Base-by-base conservation (phyloP, 306 rosid genomes). In the Fagus sylvatica region DNA sequence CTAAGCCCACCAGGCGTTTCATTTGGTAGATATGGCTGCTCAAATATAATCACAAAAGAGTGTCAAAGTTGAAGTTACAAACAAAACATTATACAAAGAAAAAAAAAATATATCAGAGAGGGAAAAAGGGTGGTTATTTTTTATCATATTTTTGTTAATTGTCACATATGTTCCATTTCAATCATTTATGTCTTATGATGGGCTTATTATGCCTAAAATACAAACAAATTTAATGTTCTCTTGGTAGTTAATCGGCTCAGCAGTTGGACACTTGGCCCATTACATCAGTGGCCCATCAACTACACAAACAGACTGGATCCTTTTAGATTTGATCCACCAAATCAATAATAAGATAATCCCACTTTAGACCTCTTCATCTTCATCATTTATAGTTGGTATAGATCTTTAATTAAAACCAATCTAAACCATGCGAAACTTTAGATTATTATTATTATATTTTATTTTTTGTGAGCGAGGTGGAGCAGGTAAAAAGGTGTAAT, bases 1-100 rank as follows among this genome's bases (percentile, higher is more conserved):
- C 76, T 87, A 4, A 93, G 81, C 76, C 98, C 99, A 34, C 87
- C 85, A 1, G 99, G 99, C 49, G 99, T 95, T 65, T 93, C 93
- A 4, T 74, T 79, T 5, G 98, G 99, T 54, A 95, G 87, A 84
- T 89, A 93, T 74, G 98, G 89, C 97, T 95, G 97, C 80, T 68
- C 84, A 81, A 80, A 84, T 54, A 16, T 66, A 28, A 53, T 4
- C n/a, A 37, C 6, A 73, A n/a, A 13, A 42, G 16, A 16, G 36
- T 49, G 40, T 46, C 40, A 64, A 37, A 4, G 2, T 15, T 34
- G 3, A 11, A 46, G 13, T 46, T 46, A 46, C 51, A 0, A 46
- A 16, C 7, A 6, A 5, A 76, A 12, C 53, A 13, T 28, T 16
- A 33, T 1, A 4, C 49, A 2, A 9, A 43, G 0, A 0, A 39